These are phyloP conservation scores for Penicillium sp. DNA, from an alignment of 2,329 filamentous ascomycete genomes.

Conservation along the genomic window DNA sequence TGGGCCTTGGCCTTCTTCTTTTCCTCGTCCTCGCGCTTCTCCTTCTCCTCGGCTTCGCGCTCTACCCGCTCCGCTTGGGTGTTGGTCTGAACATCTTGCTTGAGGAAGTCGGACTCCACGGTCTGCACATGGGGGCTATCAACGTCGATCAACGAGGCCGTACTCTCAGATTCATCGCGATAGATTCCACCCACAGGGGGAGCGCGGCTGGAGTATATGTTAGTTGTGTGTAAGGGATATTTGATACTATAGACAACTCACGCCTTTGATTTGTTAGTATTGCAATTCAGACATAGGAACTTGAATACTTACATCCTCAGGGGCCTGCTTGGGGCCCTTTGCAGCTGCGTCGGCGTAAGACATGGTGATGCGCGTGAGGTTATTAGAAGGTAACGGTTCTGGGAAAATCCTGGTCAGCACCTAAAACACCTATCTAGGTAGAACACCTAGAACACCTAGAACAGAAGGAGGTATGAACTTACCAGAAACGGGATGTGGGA, in stretches of 20 bases:
- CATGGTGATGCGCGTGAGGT: slow-evolving; percentile 34
- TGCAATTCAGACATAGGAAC: neutral
- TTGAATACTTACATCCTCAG: slow-evolving; percentile 46
- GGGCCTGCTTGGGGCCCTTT: slow-evolving; percentile 48
- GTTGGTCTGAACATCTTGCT: slow-evolving; percentile 46
- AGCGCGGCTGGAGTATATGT: slow-evolving; percentile 39
- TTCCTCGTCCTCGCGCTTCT: slow-evolving; percentile 23
- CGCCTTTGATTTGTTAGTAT: slow-evolving; percentile 33
- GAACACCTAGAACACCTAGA: neutral
- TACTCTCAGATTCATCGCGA: slow-evolving; percentile 42
- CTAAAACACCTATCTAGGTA: too few relatives aligned
- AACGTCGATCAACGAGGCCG: slow-evolving; percentile 48
- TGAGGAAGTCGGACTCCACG: slow-evolving; percentile 44
- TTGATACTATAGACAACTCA: slow-evolving; percentile 28
- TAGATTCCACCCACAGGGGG: slow-evolving; percentile 42
- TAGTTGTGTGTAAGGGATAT: slow-evolving; percentile 3
- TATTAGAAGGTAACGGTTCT: neutral
- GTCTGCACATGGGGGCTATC: slow-evolving; percentile 48
- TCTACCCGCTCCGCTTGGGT: slow-evolving; percentile 49
- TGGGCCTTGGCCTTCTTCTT: slow-evolving; percentile 31
- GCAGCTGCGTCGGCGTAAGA: slow-evolving; percentile 52
- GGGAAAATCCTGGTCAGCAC: neutral
- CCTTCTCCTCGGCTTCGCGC: slow-evolving; percentile 37
- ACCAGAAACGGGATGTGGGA: slow-evolving; percentile 6
- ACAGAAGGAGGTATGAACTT: neutral